Evolutionary conservation across 1,139 yeast genomes (phyloP), one percentile per base, ranked within the genome.

Genomic region (Pichia sp.): DNA sequence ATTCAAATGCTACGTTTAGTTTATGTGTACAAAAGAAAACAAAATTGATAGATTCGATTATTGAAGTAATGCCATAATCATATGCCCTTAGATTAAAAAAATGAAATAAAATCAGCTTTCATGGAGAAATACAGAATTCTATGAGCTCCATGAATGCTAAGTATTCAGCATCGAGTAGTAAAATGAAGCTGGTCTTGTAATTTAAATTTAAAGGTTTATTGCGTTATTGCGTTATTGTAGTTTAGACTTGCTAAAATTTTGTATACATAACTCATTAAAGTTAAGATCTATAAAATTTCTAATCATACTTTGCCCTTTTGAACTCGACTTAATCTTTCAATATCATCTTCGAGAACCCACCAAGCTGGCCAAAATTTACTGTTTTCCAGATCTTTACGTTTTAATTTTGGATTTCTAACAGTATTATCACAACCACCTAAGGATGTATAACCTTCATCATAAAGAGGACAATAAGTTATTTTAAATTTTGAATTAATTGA

Each of bases 391-490:
- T 62, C 67, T 2, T 58, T 67, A 14, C 59, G 59, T 53, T 66
- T 64, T 59, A 87, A 72, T 51, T 70, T 73, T 3, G 93, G 95
- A 64, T 89, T 89, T 41, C 76, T 80, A 2, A 75, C 63, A 0
- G 96, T 89, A 48, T 80, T 79, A 54, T 77, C 69, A 2, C 79
- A 70, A 0, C 96, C 95, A 4, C 96, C 96, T 39, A 89, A 69
- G 18, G 95, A 84, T 1, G 96, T 87, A 62, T 83, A 89, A 0
- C 96, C 96, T 46, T 60, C 57, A 62, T 88, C 95, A 62, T 89
- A 89, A 58, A 89, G 71, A 5, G 62, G 54, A 63, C 96, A 89
- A 67, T 89, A 89, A 3, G 39, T 42, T n/a, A 56, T 51, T 1
- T 73, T 73, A 27, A 84, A 70, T 33, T 74, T 62, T 45, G 80